Evolutionary conservation across 139 green algal genomes (phyloP).

Genomic region (Closterium sp.): DNA sequence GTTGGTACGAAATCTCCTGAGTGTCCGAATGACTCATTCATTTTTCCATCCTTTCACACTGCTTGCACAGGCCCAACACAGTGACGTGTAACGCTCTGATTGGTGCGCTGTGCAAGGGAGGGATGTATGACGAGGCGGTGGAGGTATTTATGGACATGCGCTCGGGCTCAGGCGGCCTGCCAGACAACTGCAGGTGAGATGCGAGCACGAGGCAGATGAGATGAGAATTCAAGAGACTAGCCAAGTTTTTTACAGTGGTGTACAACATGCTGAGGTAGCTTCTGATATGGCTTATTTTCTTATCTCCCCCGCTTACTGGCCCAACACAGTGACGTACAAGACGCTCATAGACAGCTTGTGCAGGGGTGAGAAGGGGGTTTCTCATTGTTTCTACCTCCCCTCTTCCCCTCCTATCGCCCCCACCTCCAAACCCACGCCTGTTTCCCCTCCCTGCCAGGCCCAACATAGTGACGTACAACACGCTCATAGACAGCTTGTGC

Average conservation of each 20-base stretch:
- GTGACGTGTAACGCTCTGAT: conserved; percentile 52
- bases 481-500: conserved; percentile 36
- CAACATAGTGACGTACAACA: conserved; percentile 49
- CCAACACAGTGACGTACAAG: conserved; percentile 45
- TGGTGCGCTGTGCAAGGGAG: conserved; percentile 40
- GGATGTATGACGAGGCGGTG: conserved; percentile 35
- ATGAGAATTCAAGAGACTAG: too few relatives aligned
- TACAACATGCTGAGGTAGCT: neutral
- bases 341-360: conserved; percentile 37
- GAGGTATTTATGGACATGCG: conserved; percentile 45
- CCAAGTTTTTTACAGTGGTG: neutral
- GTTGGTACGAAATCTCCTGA: too few relatives aligned
- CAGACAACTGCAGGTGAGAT: conserved; percentile 17
- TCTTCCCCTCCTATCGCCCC: neutral
- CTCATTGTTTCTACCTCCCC: too few relatives aligned
- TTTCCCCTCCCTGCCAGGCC: neutral
- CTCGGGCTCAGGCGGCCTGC: conserved; percentile 5
- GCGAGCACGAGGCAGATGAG: too few relatives aligned
- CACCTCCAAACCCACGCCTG: neutral
- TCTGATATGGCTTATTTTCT: neutral
- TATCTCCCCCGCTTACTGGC: neutral
- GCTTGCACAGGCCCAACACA: conserved; percentile 35
- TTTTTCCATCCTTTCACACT: neutral
- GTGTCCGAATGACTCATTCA: too few relatives aligned
- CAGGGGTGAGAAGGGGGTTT: conserved; percentile 12